These are phyloP conservation scores for Naumovozyma dairenensis DNA, from an alignment of 805 yeast genomes.

Conservation along the genomic window DNA sequence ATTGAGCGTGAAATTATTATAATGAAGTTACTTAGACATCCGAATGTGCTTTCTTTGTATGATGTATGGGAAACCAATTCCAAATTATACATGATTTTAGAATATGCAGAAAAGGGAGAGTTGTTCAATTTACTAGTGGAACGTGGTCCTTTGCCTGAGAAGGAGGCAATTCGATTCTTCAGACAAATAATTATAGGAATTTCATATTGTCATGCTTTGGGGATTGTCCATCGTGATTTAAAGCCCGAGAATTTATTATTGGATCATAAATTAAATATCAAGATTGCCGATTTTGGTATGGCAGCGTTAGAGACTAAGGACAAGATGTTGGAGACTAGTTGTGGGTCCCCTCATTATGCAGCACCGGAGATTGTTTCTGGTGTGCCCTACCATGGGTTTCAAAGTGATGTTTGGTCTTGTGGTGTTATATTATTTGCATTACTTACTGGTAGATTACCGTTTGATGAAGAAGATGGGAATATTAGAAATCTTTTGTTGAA, in stretches of 20 bases:
- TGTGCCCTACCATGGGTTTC: constrained; percentile 89
- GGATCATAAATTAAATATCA: constrained; percentile 79
- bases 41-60: constrained; percentile 66
- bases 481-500: constrained; percentile 77
- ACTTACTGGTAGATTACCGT: constrained; percentile 89
- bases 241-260: constrained; percentile 73
- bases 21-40: constrained; percentile 72
- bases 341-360: constrained; percentile 98
- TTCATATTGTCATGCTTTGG: constrained; percentile 74
- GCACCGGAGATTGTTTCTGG: constrained; percentile 98
- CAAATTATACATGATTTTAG: constrained; percentile 76
- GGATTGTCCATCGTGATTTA: constrained; percentile 80
- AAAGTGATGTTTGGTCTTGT: constrained; percentile 96
- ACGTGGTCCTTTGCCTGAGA: constrained; percentile 78
- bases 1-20: constrained; percentile 78
- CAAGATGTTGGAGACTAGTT: constrained; percentile 79
- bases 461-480: constrained; percentile 78
- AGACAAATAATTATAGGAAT: constrained; percentile 78
- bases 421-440: constrained; percentile 92
- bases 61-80: constrained; percentile 86
- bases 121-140: constrained; percentile 85
- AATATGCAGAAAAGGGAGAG: constrained; percentile 97
- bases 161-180: constrained; percentile 84
- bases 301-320: constrained; percentile 87
- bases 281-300: constrained; percentile 98